Evolutionary conservation across 1,284 basidiomycete species (phyloP).

Genomic region (Apiotrichum brassicae): DNA sequence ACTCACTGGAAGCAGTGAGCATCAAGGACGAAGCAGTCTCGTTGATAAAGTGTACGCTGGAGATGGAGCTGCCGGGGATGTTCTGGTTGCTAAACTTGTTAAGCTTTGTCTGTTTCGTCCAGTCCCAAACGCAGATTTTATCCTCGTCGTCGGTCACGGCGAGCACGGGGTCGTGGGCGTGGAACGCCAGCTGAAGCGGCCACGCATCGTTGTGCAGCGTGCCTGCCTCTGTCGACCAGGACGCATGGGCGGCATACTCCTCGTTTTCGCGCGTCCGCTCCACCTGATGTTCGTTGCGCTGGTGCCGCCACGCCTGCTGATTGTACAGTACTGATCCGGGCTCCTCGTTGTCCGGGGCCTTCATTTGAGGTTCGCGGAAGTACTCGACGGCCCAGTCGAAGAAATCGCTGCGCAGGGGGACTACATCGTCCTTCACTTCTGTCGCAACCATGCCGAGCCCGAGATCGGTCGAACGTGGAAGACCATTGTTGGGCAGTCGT

Average conservation of each 20-base stretch:
- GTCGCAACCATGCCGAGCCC: constrained; percentile 47
- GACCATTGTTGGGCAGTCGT: constrained; percentile 36
- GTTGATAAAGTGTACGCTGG: constrained; percentile 88
- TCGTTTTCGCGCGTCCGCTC: constrained; percentile 58
- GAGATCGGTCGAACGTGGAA: constrained; percentile 36
- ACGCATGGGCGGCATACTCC: constrained; percentile 62
- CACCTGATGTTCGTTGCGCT: constrained; percentile 78
- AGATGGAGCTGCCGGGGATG: constrained; percentile 71
- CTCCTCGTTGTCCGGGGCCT: constrained; percentile 92
- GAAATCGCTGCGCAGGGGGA: constrained; percentile 85
- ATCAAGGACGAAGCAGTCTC: constrained; percentile 91
- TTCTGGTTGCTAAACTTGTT: constrained; percentile 87
- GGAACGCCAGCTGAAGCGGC: constrained; percentile 77
- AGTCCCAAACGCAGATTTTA: constrained; percentile 88
- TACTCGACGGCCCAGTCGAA: constrained; percentile 97
- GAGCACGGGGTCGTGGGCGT: constrained; percentile 85
- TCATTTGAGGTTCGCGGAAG: constrained; percentile 97
- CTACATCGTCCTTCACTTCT: constrained; percentile 50
- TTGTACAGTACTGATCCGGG: constrained; percentile 91
- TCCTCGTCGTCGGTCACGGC: constrained; percentile 80
- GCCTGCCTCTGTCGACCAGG: constrained; percentile 76
- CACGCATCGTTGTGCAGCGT: constrained; percentile 64
- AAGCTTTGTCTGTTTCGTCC: constrained; percentile 71
- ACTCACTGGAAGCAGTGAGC: constrained; percentile 63
- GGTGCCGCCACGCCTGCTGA: constrained; percentile 90